Evolutionary conservation across 192 early-diverging fungal species (phyloP).

Genomic region (Coemansia sp.): DNA sequence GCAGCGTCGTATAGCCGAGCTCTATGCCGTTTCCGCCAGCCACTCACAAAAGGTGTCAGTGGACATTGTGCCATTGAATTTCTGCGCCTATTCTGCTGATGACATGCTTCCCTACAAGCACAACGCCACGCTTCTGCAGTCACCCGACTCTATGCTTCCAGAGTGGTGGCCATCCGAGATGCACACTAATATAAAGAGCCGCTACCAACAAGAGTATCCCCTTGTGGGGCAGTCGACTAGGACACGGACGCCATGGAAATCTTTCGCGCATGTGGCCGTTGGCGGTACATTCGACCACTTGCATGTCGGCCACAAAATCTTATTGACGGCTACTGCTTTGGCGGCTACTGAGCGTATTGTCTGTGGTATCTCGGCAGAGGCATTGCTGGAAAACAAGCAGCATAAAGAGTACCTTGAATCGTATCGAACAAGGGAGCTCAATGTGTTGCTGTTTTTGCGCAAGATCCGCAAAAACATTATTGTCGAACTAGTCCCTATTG

Average conservation of each 20-base stretch:
- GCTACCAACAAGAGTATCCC: neutral
- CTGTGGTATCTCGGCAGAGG: slow-evolving; percentile 75
- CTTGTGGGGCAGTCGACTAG: slow-evolving; percentile 5
- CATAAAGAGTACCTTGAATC: slow-evolving; percentile 71
- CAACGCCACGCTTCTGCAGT: slow-evolving; percentile 16
- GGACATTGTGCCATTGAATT: slow-evolving; percentile 46
- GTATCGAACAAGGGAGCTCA: slow-evolving; percentile 62
- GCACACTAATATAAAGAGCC: slow-evolving; percentile 4
- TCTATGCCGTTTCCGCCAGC: slow-evolving; percentile 34
- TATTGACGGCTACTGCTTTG: slow-evolving; percentile 81
- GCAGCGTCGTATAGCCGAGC: slow-evolving; percentile 52
- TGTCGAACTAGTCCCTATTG: slow-evolving; percentile 68
- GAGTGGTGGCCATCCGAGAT: slow-evolving; percentile 50
- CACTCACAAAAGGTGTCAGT: slow-evolving; percentile 16
- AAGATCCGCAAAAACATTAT: slow-evolving; percentile 48
- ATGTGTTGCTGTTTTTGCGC: slow-evolving; percentile 68
- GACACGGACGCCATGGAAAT: slow-evolving; percentile 29
- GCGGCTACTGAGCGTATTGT: slow-evolving; percentile 66
- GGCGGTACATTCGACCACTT: slow-evolving; percentile 99
- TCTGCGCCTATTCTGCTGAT: slow-evolving; percentile 46
- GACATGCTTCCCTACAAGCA: slow-evolving; percentile 39
- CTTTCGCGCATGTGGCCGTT: slow-evolving; percentile 56
- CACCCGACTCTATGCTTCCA: slow-evolving; percentile 22
- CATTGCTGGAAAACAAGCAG: slow-evolving; percentile 74
- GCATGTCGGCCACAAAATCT: slow-evolving; percentile 93